Evolutionary conservation across 1,284 basidiomycete species (phyloP).

Genomic region (Marasmius tenuissimus): DNA sequence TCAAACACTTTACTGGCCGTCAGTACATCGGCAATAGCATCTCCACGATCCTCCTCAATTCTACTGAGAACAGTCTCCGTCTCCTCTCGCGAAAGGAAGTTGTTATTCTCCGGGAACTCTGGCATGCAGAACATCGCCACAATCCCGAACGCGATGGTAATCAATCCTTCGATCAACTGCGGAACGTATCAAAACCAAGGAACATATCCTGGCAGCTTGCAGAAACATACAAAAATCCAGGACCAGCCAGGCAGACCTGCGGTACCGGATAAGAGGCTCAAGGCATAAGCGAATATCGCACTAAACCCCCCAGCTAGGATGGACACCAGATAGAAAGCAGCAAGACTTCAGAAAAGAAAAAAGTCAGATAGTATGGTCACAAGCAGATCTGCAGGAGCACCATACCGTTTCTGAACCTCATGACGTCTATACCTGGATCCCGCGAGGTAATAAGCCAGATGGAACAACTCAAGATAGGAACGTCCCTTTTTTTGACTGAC

Average conservation of each 20-base stretch:
- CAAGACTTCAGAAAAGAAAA: slow-evolving; percentile 29
- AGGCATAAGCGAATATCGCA: slow-evolving; percentile 40
- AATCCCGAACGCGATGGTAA: slow-evolving; percentile 41
- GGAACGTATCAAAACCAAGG: neutral
- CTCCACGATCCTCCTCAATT: slow-evolving; percentile 45
- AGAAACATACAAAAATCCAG: slow-evolving; percentile 46
- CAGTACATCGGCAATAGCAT: slow-evolving; percentile 41
- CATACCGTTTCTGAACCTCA: slow-evolving; percentile 44
- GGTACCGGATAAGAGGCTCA: slow-evolving; percentile 38
- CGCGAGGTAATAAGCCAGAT: neutral
- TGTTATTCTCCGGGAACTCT: slow-evolving; percentile 46
- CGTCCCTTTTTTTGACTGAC: slow-evolving; percentile 22
- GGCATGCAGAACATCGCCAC: slow-evolving; percentile 41
- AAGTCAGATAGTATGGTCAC: neutral
- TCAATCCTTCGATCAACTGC: slow-evolving; percentile 44
- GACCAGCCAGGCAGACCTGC: slow-evolving; percentile 42
- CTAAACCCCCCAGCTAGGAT: slow-evolving; percentile 42
- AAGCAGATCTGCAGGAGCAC: neutral
- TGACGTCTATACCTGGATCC: slow-evolving; percentile 42
- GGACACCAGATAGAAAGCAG: slow-evolving; percentile 42
- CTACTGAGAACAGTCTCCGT: slow-evolving; percentile 38
- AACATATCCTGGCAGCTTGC: neutral
- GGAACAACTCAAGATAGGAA: neutral
- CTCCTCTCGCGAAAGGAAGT: slow-evolving; percentile 37
- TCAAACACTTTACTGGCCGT: slow-evolving; percentile 34